These are phyloP conservation scores for Rhytidhysteron rufulum DNA, from an alignment of 2,329 filamentous ascomycete genomes.

Conservation along the genomic window DNA sequence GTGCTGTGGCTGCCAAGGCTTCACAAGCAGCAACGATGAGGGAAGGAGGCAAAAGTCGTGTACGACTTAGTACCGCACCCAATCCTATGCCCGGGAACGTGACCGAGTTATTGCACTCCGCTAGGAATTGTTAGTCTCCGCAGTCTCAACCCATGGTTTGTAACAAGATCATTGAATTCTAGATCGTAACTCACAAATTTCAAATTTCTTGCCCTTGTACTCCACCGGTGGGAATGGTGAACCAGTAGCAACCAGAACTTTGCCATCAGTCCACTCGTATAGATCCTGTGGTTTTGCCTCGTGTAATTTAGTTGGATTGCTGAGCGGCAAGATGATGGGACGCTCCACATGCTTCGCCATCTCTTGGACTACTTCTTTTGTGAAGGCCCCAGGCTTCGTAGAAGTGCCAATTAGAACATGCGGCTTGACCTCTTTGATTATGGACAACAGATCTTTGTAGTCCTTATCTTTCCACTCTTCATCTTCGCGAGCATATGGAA, in stretches of 20 bases:
- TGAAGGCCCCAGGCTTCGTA: slow-evolving; percentile 73
- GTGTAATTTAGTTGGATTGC: slow-evolving; percentile 79
- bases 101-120: slow-evolving; percentile 86
- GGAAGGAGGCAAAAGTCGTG: slow-evolving; percentile 64
- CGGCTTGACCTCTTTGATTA: slow-evolving; percentile 69
- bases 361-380: slow-evolving; percentile 65
- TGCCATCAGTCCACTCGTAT: slow-evolving; percentile 72
- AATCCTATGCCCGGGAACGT: slow-evolving; percentile 85
- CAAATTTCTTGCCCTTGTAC: slow-evolving; percentile 51
- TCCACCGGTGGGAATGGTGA: slow-evolving; percentile 75
- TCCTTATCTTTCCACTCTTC: slow-evolving; percentile 60
- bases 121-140: slow-evolving; percentile 36
- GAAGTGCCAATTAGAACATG: slow-evolving; percentile 83
- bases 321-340: slow-evolving; percentile 85
- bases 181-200: slow-evolving; percentile 50
- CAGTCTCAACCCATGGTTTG: too few species aligned
- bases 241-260: slow-evolving; percentile 76
- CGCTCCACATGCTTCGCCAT: slow-evolving; percentile 71
- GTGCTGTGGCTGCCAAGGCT: slow-evolving; percentile 67
- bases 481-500: slow-evolving; percentile 61
- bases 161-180: too few species aligned
- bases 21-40: slow-evolving; percentile 80
- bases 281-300: slow-evolving; percentile 77
- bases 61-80: slow-evolving; percentile 68
- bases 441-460: slow-evolving; percentile 57